Base-by-base conservation (phyloP, 139 green algal species). In the Gonium pectorale region DNA sequence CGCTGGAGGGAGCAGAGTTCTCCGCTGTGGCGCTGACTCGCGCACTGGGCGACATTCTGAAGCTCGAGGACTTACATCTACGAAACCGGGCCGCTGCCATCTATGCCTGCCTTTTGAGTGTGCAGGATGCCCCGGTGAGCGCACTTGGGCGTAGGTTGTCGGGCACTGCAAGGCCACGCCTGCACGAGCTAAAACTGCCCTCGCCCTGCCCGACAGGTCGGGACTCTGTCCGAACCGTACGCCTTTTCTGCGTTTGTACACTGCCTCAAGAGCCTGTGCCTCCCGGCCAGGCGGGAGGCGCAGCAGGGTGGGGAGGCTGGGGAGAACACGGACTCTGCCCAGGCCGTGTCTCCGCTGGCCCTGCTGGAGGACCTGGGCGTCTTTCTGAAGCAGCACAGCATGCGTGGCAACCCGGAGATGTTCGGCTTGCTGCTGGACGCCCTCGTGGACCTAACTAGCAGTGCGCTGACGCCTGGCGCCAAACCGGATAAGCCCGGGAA, bases 161-260 rank as follows among this genome's bases (percentile, higher is more conserved):
- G n/a, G n/a, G n/a, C n/a, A n/a, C n/a, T n/a, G n/a, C n/a, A n/a
- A n/a, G n/a, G n/a, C n/a, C n/a, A n/a, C n/a, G n/a, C n/a, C n/a
- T n/a, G n/a, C n/a, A n/a, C n/a, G n/a, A n/a, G n/a, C n/a, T n/a
- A n/a, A n/a, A n/a, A n/a, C n/a, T n/a, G n/a, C n/a, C n/a, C n/a
- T n/a, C n/a, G n/a, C n/a, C n/a, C n/a, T n/a, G n/a, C n/a, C n/a
- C n/a, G 38, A 46, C 79, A 89, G 79, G 79, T 79, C 9, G 79
- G 73, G 5, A 88, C 67, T 26, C 72, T 88, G 0, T 88, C 71
- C 33, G 83, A 88, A 46, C 83, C 83, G 2, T 88, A 84, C 66
- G 80, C 74, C 9, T 88, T 88, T 46, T 43, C 66, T 2, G 74
- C 62, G 2, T 80, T 88, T 17, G 31, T 88, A 0, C 73, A 88